Base-by-base conservation (phyloP, 2,329 filamentous ascomycete species). In the Microdochium bolleyi region DNA sequence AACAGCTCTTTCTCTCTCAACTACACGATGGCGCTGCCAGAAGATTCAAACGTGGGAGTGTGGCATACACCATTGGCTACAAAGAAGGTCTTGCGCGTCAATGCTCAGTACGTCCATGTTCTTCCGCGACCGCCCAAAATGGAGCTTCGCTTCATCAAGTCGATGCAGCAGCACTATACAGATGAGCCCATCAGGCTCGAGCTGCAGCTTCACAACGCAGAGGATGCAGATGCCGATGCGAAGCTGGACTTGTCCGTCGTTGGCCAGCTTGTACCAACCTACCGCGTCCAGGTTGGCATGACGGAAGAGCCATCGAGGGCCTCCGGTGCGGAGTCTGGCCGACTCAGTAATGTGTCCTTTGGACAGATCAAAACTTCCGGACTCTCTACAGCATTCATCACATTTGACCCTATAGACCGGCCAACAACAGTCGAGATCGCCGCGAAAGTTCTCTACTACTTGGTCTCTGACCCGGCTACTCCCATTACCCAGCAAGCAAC, bases 101-200 rank as follows among this genome's bases (percentile, higher is more conserved):
- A 78, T 49, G 70, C 79, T 9, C 74, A 80, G 32, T 72, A 73
- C 2, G 80, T 95, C 53, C 85, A 82, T 53, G 84, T 99, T 24
- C 77, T 91, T 52, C 92, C 94, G 1, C 88, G 95, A 58, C 94
- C 92, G 25, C 94, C 94, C 0, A 97, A 96, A 69, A 83, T 99
- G 73, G 84, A 89, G 60, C 82, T 99, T 48, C 78, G 73, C 24
- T 71, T 89, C 10, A 73, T 80, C 2, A 78, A 82, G 41, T 69
- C 85, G 8, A 74, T 78, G 53, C 77, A 82, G 13, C 85, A 91
- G 52, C 95, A 92, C 67, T 97, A 96, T 64, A 88, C 88, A 1
- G 87, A 95, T 61, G 94, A 99, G 70, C 67, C 73, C 0, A 80
- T 96, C 25, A 73, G 73, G 7, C 67, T 97, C 22, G 71, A 78